Conservation (phyloP, 495 filamentous ascomycete species). For the Cetradonia linearis region DNA sequence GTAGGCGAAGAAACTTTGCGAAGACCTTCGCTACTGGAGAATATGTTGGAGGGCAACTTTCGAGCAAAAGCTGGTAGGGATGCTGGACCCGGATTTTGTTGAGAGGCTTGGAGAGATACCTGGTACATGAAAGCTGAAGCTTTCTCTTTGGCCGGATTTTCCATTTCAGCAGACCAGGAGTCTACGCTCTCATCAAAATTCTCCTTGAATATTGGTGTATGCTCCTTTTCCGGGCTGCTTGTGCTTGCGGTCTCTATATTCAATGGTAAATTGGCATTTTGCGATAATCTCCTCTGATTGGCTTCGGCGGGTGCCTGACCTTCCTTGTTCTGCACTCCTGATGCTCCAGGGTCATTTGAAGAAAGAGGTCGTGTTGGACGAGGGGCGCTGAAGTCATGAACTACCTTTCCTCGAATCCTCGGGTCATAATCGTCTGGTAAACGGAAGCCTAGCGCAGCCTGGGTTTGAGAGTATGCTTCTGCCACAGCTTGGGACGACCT, state of each 20-base stretch:
- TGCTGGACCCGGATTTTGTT: conserved; percentile 31
- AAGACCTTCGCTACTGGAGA: conserved; percentile 9
- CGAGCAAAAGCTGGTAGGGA: conserved; percentile 41
- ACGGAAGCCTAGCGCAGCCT: conserved; percentile 41
- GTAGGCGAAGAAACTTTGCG: conserved; percentile 14
- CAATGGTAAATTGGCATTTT: conserved; percentile 8
- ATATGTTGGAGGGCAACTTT: conserved; percentile 36
- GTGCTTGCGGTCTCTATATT: conserved; percentile 18
- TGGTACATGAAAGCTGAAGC: conserved; percentile 36
- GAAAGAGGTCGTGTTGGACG: conserved; percentile 49
- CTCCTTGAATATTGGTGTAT: conserved; percentile 57
- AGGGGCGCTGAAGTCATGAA: conserved; percentile 88
- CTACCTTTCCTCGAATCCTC: conserved; percentile 68
- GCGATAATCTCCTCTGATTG: conserved; percentile 12
- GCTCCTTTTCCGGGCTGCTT: conserved; percentile 31
- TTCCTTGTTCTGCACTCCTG: conserved; percentile 12
- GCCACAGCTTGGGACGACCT: conserved; percentile 44
- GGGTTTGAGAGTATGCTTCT: conserved; percentile 39
- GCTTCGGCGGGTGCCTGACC: conserved; percentile 1
- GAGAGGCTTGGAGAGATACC: conserved; percentile 33
- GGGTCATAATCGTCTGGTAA: conserved; percentile 72
- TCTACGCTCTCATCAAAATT: conserved; percentile 56
- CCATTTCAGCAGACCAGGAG: conserved; percentile 37
- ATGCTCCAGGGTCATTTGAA: conserved; percentile 12
- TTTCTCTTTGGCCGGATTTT: conserved; percentile 34